Base-by-base conservation (phyloP, 805 yeast genomes). In the Metschnikowia proteae region DNA sequence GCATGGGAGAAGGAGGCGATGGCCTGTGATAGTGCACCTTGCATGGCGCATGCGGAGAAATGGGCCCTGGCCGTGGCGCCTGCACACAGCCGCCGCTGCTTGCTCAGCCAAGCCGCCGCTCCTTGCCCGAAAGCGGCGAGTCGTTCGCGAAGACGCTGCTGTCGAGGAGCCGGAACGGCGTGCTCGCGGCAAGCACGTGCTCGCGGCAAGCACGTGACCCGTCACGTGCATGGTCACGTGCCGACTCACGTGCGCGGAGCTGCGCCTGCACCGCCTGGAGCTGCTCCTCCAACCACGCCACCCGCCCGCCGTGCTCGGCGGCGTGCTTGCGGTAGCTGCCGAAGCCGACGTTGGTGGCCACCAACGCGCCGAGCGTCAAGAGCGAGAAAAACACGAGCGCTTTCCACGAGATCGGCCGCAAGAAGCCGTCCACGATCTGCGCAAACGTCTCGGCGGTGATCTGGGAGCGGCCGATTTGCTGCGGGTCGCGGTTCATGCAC, bases 371-470 rank as follows among this genome's bases (percentile, higher is more conserved):
- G 36, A 80, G 67, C 3, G 78, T 62, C 22, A 79, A 56, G 1
- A 76, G 40, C 3, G 72, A 50, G 11, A 82, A 56, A 46, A 82
- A 73, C 3, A 79, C 52, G 61, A 86, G 73, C 3, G 90, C 73
- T 62, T 86, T 84, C 79, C 87, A 78, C 30, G 84, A 79, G 34
- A 88, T 83, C 2, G 88, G 85, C 49, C 76, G 79, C 23, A 87
- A 67, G 58, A 88, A 88, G 1, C 90, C 82, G 65, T 89, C 86
- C 39, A 89, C 70, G 6, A 88, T 86, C 53, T 86, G 92, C 1
- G 95, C 96, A 57, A 88, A 75, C 0, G 92, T 84, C 61, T 84
- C 90, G 0, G 95, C 95, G 41, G 90, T 82, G 47, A 89, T 76
- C 51, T 75, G 76, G 1, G 92, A 86, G 43, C 81, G 76, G 3